phyloP scores from a whole-genome alignment of 306 rosid genomes.

The Delonix regia region DNA sequence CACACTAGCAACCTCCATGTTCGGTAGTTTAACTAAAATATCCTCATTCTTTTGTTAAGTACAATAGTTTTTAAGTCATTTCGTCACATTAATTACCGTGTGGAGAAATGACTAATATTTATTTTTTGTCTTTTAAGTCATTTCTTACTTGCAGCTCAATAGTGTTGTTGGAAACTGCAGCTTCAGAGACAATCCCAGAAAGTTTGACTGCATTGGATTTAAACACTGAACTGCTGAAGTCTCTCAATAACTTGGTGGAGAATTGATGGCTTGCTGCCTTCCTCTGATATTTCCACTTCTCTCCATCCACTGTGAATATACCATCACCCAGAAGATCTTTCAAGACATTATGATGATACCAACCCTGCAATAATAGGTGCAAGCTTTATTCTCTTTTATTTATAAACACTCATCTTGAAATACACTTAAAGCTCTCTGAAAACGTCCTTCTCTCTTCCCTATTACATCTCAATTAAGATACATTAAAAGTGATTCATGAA shows the following conservation, averaged over 20 bases:
- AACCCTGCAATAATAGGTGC: conserved; percentile 47
- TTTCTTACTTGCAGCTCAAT: conserved; percentile 53
- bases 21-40: too few relatives aligned
- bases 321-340: conserved; percentile 66
- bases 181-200: conserved; percentile 49
- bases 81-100: too few relatives aligned
- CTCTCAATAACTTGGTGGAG: conserved; percentile 51
- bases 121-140: neutral
- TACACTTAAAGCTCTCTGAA: too few relatives aligned
- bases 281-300: conserved; percentile 58
- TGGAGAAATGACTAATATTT: too few relatives aligned
- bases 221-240: conserved; percentile 52
- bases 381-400: neutral
- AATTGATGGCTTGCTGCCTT: conserved; percentile 52
- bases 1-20: too few relatives aligned
- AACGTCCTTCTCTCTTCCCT: too few relatives aligned
- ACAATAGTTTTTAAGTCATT: too few relatives aligned
- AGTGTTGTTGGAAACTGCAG: conserved; percentile 40
- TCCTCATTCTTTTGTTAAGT: too few relatives aligned
- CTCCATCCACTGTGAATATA: conserved; percentile 62
- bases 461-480: too few relatives aligned
- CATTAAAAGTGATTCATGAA: too few relatives aligned
- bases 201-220: conserved; percentile 54
- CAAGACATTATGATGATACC: conserved; percentile 47
- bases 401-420: neutral